Evolutionary conservation across 1,284 basidiomycete genomes (phyloP).

Genomic region (Austroboletus sp.): DNA sequence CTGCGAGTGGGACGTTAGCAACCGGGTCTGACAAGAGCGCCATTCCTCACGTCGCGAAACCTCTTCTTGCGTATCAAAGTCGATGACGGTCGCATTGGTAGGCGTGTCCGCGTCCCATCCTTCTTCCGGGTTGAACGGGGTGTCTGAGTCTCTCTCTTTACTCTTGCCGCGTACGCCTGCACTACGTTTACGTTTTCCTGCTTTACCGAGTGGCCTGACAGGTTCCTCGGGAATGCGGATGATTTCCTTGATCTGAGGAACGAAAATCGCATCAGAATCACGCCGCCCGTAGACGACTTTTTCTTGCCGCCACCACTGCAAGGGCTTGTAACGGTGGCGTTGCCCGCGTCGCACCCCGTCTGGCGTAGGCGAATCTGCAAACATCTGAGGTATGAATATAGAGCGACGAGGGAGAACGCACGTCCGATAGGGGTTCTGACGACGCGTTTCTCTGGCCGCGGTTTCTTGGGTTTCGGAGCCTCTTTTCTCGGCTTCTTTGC

Average conservation of each 20-base stretch:
- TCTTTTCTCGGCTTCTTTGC: constrained; percentile 30
- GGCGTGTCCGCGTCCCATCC: constrained; percentile 84
- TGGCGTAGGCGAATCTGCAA: constrained; percentile 26
- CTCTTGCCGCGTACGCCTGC: constrained; percentile 35
- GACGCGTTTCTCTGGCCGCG: constrained; percentile 24
- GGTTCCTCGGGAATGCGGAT: constrained; percentile 69
- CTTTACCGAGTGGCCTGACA: constrained; percentile 48
- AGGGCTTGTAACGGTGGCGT: constrained; percentile 67
- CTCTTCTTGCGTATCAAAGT: constrained; percentile 59
- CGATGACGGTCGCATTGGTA: constrained; percentile 60
- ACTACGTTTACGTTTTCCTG: constrained; percentile 38
- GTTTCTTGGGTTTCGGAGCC: constrained; percentile 34
- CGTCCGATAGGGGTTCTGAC: constrained; percentile 15
- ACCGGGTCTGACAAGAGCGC: constrained; percentile 10
- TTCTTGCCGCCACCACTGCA: constrained; percentile 93
- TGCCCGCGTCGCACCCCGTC: constrained; percentile 70
- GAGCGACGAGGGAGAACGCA: constrained; percentile 9
- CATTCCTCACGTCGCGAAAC: constrained; percentile 58
- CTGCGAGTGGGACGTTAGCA: constrained; percentile 33
- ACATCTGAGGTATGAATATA: constrained; percentile 8
- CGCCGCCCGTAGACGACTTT: constrained; percentile 73
- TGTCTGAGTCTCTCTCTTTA: constrained; percentile 35
- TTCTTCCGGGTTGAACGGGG: constrained; percentile 56
- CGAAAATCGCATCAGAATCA: constrained; percentile 48
- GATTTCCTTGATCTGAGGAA: constrained; percentile 78